Conservation (phyloP, 2,329 filamentous ascomycete species). For the Arthrobotrys sphaeroides region DNA sequence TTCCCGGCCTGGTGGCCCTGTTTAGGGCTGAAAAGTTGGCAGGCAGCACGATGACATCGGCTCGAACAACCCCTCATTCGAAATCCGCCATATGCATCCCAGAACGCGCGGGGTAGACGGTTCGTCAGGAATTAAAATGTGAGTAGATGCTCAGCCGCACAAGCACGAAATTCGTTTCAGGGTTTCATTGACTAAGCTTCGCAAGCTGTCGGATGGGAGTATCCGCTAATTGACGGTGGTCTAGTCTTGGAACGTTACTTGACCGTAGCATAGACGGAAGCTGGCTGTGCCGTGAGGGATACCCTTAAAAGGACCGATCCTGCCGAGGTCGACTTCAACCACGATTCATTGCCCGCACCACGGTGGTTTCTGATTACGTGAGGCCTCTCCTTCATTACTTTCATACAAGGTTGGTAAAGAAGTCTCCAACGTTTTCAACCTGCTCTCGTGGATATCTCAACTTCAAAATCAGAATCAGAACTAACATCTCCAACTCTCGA, state of each 20-base stretch:
- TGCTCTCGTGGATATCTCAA: not conserved
- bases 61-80: slow-evolving; percentile 33
- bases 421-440: not conserved
- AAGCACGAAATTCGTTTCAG: slow-evolving; percentile 5
- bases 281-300: not conserved
- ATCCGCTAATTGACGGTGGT: not conserved
- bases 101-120: slow-evolving; percentile 42
- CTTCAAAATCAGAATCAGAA: no score
- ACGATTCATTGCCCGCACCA: not conserved
- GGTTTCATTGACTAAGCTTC: slow-evolving; percentile 4
- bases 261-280: not conserved
- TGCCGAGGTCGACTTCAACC: not conserved
- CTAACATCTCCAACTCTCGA: not conserved
- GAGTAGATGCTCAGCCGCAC: slow-evolving; percentile 30
- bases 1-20: not conserved
- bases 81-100: not conserved
- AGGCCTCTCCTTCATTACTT: not conserved
- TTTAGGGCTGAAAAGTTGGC: slow-evolving; percentile 40
- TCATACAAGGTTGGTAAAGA: not conserved
- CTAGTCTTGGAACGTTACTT: not conserved
- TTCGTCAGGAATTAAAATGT: not conserved
- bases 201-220: not conserved
- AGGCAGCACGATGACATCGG: slow-evolving; percentile 42
- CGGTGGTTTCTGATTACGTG: not conserved
- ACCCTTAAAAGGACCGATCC: not conserved